Evolutionary conservation across 805 yeast genomes (phyloP).

Genomic region (Wickerhamomyces alni): DNA sequence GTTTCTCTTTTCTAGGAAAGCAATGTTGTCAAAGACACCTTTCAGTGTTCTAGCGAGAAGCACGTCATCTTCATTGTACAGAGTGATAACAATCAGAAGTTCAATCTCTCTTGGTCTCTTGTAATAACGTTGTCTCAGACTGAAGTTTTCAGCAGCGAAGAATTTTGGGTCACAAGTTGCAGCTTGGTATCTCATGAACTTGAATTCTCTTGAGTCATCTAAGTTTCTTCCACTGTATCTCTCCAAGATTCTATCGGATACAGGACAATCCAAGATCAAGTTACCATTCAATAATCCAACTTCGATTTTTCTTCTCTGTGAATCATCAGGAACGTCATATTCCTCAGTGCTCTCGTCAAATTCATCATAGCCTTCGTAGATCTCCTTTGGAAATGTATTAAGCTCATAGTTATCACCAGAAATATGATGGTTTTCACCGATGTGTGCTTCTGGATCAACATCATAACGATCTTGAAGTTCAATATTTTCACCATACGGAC

Average conservation of each 20-base stretch:
- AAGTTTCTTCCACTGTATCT: constrained; percentile 40
- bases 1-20: constrained; percentile 60
- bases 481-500: constrained; percentile 11
- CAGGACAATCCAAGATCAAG: constrained; percentile 83
- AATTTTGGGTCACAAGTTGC: constrained; percentile 87
- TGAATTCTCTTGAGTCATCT: constrained; percentile 53
- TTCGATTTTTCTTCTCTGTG: constrained; percentile 33
- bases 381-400: constrained; percentile 18
- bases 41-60: constrained; percentile 78
- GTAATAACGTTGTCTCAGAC: constrained; percentile 79
- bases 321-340: constrained; percentile 34
- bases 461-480: constrained; percentile 13
- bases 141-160: constrained; percentile 55
- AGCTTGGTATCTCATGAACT: constrained; percentile 89
- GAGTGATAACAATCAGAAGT: constrained; percentile 76
- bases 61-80: constrained; percentile 86
- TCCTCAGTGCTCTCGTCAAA: constrained; percentile 36
- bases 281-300: constrained; percentile 52
- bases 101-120: constrained; percentile 78
- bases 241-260: constrained; percentile 57
- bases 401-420: constrained; percentile 23
- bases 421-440: constrained; percentile 22
- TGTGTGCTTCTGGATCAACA: constrained; percentile 30
- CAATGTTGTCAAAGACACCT: constrained; percentile 85
- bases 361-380: constrained; percentile 9